Conservation (phyloP, 768 basidiomycete species). For the Asterophora lycoperdoides region DNA sequence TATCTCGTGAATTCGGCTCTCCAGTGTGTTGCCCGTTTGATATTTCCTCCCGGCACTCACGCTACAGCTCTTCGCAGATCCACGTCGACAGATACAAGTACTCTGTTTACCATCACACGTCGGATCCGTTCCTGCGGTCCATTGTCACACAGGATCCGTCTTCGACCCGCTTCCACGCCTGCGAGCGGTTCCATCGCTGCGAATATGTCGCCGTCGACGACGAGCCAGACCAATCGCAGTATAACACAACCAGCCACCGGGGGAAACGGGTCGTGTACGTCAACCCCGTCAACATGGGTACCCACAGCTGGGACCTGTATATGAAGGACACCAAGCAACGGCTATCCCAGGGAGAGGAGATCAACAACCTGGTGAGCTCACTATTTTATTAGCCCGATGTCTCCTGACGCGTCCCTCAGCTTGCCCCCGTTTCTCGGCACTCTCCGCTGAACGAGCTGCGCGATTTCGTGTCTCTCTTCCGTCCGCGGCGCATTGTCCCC, state of each 20-base stretch:
- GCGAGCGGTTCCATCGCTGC: slow-evolving; percentile 81
- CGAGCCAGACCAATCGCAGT: slow-evolving; percentile 19
- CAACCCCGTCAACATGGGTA: slow-evolving; percentile 74
- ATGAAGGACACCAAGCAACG: slow-evolving; percentile 33
- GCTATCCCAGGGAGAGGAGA: slow-evolving; percentile 37
- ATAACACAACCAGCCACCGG: slow-evolving; percentile 35
- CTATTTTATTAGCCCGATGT: neutral
- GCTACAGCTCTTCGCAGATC: slow-evolving; percentile 43
- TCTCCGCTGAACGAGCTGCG: slow-evolving; percentile 85
- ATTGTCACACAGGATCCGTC: slow-evolving; percentile 59
- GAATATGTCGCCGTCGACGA: slow-evolving; percentile 48
- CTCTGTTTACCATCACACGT: slow-evolving; percentile 51
- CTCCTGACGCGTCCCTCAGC: slow-evolving; percentile 34
- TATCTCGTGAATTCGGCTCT: slow-evolving; percentile 62
- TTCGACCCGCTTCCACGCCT: slow-evolving; percentile 86
- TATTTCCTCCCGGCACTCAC: neutral
- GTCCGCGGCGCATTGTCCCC: slow-evolving; percentile 71
- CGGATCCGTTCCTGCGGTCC: slow-evolving; percentile 56
- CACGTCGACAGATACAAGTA: slow-evolving; percentile 91
- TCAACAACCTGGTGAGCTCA: slow-evolving; percentile 57
- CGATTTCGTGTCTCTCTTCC: slow-evolving; percentile 76
- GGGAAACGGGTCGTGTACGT: slow-evolving; percentile 72
- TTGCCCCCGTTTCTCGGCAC: slow-evolving; percentile 82
- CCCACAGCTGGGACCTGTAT: slow-evolving; percentile 49
- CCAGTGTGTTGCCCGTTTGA: slow-evolving; percentile 36